A percentile compares a stretch with the other conserved stretches of the same genome.
Conservation (phyloP, 1,139 yeast species). For the Trichomonascaceae sp. region DNA sequence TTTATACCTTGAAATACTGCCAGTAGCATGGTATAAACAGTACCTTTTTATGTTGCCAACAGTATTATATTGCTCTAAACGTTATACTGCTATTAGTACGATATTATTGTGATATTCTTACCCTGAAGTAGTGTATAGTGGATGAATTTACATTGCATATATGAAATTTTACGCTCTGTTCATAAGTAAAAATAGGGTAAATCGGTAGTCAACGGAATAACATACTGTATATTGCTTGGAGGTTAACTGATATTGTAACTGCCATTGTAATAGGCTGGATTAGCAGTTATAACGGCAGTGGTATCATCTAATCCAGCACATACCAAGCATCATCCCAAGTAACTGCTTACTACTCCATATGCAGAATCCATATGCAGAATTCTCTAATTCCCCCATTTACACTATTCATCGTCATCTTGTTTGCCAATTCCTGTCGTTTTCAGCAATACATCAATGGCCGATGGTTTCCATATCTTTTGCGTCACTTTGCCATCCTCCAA, state of each 20-base stretch:
- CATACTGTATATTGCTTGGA: too few relatives aligned
- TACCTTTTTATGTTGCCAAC: background rate
- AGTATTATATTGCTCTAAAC: background rate
- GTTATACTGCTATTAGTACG: background rate
- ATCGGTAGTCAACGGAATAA: too few relatives aligned
- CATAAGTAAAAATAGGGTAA: too few relatives aligned
- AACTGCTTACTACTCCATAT: too few relatives aligned
- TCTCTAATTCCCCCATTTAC: background rate
- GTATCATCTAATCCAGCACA: too few relatives aligned
- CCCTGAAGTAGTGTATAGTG: too few relatives aligned
- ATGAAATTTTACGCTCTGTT: too few relatives aligned
- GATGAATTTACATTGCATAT: too few relatives aligned
- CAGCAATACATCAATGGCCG: conserved; percentile 68
- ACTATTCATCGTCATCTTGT: conserved; percentile 44
- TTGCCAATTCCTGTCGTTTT: conserved; percentile 66
- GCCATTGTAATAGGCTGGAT: too few relatives aligned
- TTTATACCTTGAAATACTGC: background rate
- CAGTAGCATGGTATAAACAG: background rate
- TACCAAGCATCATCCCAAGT: background rate
- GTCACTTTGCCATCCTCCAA: conserved; percentile 46
- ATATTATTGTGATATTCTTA: background rate
- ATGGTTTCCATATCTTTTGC: conserved; percentile 73
- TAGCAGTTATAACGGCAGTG: too few relatives aligned
- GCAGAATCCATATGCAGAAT: too few relatives aligned
- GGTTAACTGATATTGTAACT: too few relatives aligned